A percentile compares a stretch with the other conserved stretches of the same genome.
phyloP scores from a whole-genome alignment of 2,329 filamentous ascomycete genomes.

The Nannizzia gypsea region DNA sequence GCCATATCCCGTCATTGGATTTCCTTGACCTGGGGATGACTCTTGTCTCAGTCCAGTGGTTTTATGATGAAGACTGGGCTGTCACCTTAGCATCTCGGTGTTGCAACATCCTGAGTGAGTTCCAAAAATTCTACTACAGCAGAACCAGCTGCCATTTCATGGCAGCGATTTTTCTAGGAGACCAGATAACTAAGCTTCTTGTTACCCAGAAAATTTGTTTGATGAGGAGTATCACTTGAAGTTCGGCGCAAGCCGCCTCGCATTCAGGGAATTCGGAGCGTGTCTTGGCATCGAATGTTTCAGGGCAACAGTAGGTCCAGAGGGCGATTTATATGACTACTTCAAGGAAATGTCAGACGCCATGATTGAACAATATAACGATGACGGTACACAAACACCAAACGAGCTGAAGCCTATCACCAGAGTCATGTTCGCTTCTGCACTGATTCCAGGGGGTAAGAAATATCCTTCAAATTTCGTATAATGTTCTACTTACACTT shows the following conservation, averaged over 20 bases:
- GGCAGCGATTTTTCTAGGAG: no score
- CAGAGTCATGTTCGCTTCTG: slow-evolving; percentile 46
- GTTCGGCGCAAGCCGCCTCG: slow-evolving; percentile 31
- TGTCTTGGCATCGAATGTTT: slow-evolving; percentile 39
- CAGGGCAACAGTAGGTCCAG: slow-evolving; percentile 21
- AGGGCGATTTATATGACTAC: slow-evolving; percentile 23
- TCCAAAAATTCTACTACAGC: not conserved
- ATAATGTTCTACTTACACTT: slow-evolving; percentile 13
- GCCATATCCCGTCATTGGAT: slow-evolving; percentile 38
- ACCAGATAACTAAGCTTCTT: not conserved
- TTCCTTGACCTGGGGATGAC: slow-evolving; percentile 49
- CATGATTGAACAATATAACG: slow-evolving; percentile 30
- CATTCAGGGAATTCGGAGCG: slow-evolving; percentile 46
- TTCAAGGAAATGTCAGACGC: slow-evolving; percentile 24
- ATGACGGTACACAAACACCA: slow-evolving; percentile 27
- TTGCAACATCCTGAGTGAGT: slow-evolving; percentile 28
- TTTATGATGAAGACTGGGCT: slow-evolving; percentile 40
- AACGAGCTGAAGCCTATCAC: slow-evolving; percentile 44
- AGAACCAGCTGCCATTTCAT: no score
- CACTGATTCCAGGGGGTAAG: slow-evolving; percentile 45
- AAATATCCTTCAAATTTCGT: slow-evolving; percentile 9
- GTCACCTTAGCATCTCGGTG: slow-evolving; percentile 26
- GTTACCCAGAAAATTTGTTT: slow-evolving; percentile 25
- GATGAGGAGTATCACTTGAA: slow-evolving; percentile 27
- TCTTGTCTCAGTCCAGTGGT: slow-evolving; percentile 46